These are phyloP conservation scores for Onygenales sp. DNA, from an alignment of 2,329 filamentous ascomycete species.

Conservation along the genomic window DNA sequence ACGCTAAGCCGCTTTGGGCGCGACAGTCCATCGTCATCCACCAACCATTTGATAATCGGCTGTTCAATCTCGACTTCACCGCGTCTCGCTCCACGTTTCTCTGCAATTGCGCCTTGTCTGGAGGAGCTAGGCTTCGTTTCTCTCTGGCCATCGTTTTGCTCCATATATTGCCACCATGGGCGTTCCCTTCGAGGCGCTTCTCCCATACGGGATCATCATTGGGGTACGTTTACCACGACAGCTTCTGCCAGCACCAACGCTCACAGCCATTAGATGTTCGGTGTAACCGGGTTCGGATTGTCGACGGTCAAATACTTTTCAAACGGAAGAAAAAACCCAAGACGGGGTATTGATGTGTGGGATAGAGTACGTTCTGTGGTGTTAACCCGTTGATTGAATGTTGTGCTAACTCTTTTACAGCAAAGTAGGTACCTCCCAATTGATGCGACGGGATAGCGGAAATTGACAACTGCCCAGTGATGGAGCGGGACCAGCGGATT, in stretches of 20 bases:
- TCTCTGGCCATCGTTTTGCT: neutral
- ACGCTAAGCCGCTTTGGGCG: constrained; percentile 8
- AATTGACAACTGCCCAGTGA: constrained; percentile 41
- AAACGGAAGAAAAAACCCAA: constrained; percentile 53
- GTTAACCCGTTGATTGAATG: constrained; percentile 10
- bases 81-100: constrained; percentile 4
- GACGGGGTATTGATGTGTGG: constrained; percentile 54
- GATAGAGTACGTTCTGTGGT: constrained; percentile 45
- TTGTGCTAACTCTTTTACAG: constrained; percentile 36
- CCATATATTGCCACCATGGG: constrained; percentile 40
- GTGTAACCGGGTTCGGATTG: constrained; percentile 49
- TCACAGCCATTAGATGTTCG: constrained; percentile 45
- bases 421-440: constrained; percentile 39
- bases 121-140: neutral
- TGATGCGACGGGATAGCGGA: constrained; percentile 3
- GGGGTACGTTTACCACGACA: constrained; percentile 37
- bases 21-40: neutral
- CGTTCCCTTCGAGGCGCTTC: constrained; percentile 56
- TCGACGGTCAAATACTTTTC: constrained; percentile 49
- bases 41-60: neutral
- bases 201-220: constrained; percentile 56
- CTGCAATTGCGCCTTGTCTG: constrained; percentile 8
- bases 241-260: constrained; percentile 6
- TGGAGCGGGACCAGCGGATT: constrained; percentile 55
- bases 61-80: neutral